Conservation (phyloP, 2,329 filamentous ascomycete species). For the Saccharata proteae region DNA sequence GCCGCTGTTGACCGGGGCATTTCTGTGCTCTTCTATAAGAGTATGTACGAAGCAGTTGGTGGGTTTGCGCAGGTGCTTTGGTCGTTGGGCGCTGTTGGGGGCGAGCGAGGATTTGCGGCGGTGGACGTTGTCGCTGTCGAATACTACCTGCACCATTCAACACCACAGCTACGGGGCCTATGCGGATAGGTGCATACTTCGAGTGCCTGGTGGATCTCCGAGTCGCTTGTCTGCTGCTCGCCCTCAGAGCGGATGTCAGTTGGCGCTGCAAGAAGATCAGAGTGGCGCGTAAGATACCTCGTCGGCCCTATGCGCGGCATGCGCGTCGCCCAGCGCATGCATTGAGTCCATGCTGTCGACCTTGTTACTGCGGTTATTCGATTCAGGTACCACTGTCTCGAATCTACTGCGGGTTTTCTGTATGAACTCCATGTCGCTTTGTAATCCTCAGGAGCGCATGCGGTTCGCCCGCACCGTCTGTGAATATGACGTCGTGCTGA, state of each 20-base stretch:
- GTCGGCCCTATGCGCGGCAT: conserved; percentile 7
- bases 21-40: conserved; percentile 37
- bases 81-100: conserved; percentile 25
- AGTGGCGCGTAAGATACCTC: conserved; percentile 18
- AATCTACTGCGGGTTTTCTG: conserved; percentile 4
- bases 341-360: neutral
- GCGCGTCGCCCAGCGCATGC: neutral
- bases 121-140: conserved; percentile 39
- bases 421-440: conserved; percentile 6
- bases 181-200: conserved; percentile 20
- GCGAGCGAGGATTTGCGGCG: conserved; percentile 51
- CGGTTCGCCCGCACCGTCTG: no score
- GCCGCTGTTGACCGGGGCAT: conserved; percentile 17
- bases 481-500: no score
- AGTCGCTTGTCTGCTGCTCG: conserved; percentile 20
- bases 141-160: conserved; percentile 37
- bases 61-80: conserved; percentile 22
- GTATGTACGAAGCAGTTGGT: conserved; percentile 53
- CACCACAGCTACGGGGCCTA: neutral
- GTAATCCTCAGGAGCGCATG: no score
- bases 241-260: conserved; percentile 25
- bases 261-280: conserved; percentile 10
- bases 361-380: neutral
- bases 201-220: conserved; percentile 27
- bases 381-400: conserved; percentile 2